Conservation (phyloP, 768 basidiomycete genomes). For the Kwoniella heveanensis region DNA sequence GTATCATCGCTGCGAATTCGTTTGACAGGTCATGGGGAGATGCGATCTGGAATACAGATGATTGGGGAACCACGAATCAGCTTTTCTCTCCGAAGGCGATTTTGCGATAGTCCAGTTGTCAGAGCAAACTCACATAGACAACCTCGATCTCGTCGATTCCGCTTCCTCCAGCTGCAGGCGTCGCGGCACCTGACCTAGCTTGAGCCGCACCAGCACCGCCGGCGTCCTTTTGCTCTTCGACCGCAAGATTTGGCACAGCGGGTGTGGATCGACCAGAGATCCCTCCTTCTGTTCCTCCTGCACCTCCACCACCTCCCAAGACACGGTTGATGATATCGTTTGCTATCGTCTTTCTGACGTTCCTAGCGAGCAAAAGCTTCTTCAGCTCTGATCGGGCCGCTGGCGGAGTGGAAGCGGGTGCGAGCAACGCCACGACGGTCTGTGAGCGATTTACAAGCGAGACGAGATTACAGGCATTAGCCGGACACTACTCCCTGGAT, state of each 20-base stretch:
- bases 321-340: conserved; percentile 67
- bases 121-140: conserved; percentile 42
- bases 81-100: neutral
- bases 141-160: conserved; percentile 41
- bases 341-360: conserved; percentile 81
- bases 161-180: conserved; percentile 6
- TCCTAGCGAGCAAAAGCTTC: conserved; percentile 76
- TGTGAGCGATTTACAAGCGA: conserved; percentile 18
- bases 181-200: conserved; percentile 12
- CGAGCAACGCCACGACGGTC: conserved; percentile 80
- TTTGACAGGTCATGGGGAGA: conserved; percentile 80
- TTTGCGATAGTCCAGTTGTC: too few species aligned
- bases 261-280: conserved; percentile 18
- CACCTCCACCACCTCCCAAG: conserved; percentile 33
- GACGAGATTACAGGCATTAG: too few species aligned
- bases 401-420: conserved; percentile 77
- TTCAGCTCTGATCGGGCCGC: conserved; percentile 90
- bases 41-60: conserved; percentile 64
- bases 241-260: neutral
- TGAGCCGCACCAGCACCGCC: neutral
- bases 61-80: too few species aligned
- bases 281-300: neutral
- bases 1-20: conserved; percentile 78
- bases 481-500: too few species aligned
- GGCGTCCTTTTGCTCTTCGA: neutral